Evolutionary conservation across 169 alveolate genomes (phyloP).

Genomic region (Cryptosporidium felis): DNA sequence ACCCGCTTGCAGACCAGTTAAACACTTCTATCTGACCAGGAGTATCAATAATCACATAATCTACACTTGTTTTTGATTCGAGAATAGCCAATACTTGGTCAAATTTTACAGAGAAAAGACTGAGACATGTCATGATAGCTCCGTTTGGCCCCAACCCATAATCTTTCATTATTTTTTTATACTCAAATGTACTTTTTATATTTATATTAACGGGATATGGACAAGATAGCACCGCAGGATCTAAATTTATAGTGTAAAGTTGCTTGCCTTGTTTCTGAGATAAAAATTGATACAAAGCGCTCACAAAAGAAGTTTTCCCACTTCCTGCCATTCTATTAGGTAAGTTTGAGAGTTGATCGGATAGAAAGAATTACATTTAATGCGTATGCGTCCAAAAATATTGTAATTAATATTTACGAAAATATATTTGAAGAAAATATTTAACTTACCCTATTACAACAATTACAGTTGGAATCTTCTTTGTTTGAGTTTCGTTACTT

Average conservation of each 20-base stretch:
- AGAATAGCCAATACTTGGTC: constrained; percentile 91
- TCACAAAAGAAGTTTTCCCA: constrained; percentile 94
- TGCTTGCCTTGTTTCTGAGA: constrained; percentile 80
- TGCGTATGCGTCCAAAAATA: too few relatives aligned
- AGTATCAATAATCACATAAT: constrained; percentile 94
- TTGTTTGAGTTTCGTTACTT: background rate
- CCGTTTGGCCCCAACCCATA: constrained; percentile 98
- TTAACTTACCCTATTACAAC: constrained; percentile 64
- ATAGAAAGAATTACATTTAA: background rate
- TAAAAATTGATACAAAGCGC: constrained; percentile 80
- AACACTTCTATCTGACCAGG: constrained; percentile 99
- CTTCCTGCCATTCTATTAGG: constrained; percentile 94
- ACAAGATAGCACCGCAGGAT: constrained; percentile 95
- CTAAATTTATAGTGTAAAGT: constrained; percentile 95
- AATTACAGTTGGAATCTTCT: constrained; percentile 34
- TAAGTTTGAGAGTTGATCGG: constrained; percentile 56
- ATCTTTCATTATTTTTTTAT: constrained; percentile 94
- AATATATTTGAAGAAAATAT: background rate
- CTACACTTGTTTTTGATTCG: constrained; percentile 85
- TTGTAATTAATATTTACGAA: background rate
- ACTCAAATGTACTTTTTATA: constrained; percentile 95
- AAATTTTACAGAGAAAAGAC: constrained; percentile 94
- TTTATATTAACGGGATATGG: constrained; percentile 79
- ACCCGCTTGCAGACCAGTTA: constrained; percentile 98
- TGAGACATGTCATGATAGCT: constrained; percentile 96